A percentile compares a stretch with the other conserved stretches of the same genome.
These are phyloP conservation scores for Piper longum DNA, from an alignment of 164 flowering plant genomes.

Conservation along the genomic window DNA sequence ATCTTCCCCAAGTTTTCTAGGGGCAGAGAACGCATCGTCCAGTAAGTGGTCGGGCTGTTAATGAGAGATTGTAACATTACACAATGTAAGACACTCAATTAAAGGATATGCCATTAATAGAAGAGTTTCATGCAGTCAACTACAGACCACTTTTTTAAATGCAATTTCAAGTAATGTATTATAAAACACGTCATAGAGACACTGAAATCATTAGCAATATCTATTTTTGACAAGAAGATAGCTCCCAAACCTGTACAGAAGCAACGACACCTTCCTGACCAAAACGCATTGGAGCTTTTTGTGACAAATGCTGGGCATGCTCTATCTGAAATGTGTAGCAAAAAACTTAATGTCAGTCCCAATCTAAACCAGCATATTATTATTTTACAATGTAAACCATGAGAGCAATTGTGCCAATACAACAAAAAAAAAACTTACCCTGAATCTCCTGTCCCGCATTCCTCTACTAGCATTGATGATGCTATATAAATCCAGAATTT, in stretches of 20 bases:
- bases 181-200: too few relatives aligned
- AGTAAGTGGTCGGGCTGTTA: constrained; percentile 87
- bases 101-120: neutral
- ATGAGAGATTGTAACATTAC: neutral
- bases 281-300: constrained; percentile 48
- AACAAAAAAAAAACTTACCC: constrained; percentile 35
- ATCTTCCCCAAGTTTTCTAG: constrained; percentile 57
- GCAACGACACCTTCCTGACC: constrained; percentile 66
- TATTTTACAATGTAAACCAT: neutral
- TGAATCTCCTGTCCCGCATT: constrained; percentile 59
- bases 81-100: neutral
- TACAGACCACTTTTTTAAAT: too few relatives aligned
- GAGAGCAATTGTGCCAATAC: neutral
- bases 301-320: constrained; percentile 92
- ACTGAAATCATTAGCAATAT: neutral
- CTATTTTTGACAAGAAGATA: neutral
- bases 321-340: constrained; percentile 47
- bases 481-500: constrained; percentile 57
- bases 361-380: neutral
- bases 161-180: too few relatives aligned
- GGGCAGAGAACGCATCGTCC: constrained; percentile 69
- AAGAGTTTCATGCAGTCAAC: too few relatives aligned
- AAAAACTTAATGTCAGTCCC: neutral
- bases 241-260: constrained; percentile 64
- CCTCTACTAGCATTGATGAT: constrained; percentile 48